phyloP scores from a whole-genome alignment of 2,329 filamentous ascomycete genomes.

The Colletotrichum chrysophilum region DNA sequence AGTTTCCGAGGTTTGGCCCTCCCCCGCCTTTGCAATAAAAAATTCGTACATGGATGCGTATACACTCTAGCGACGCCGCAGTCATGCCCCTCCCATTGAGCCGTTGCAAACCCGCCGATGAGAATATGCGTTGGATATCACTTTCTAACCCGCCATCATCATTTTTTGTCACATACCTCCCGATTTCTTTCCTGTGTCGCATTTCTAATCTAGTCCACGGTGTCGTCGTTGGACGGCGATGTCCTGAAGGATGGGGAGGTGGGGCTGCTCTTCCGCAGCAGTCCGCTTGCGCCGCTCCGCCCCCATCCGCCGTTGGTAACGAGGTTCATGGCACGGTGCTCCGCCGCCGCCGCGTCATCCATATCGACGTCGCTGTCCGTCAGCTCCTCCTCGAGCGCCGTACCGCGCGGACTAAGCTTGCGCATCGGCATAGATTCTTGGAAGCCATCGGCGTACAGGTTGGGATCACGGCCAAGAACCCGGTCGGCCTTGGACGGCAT shows the following conservation, averaged over 20 bases:
- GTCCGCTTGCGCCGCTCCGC: constrained; percentile 46
- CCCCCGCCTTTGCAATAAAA: neutral
- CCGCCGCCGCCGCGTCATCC: constrained; percentile 41
- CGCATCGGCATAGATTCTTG: constrained; percentile 48
- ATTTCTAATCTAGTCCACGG: constrained; percentile 12
- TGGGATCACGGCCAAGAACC: constrained; percentile 62
- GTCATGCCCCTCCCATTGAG: neutral
- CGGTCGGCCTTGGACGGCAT: constrained; percentile 63
- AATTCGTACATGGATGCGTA: neutral
- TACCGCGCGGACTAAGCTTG: constrained; percentile 51
- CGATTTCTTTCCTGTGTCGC: neutral
- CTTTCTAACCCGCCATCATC: neutral
- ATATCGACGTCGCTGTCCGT: constrained; percentile 37
- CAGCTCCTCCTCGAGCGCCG: constrained; percentile 47
- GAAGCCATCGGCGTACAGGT: constrained; percentile 56
- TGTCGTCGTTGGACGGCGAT: constrained; percentile 10
- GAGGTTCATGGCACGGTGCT: constrained; percentile 52
- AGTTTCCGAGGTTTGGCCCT: neutral
- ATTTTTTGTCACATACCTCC: neutral
- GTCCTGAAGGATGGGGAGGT: constrained; percentile 12
- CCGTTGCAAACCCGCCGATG: neutral
- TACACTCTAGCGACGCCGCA: constrained; percentile 3
- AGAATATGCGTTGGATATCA: constrained; percentile 12
- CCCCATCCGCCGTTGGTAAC: constrained; percentile 44
- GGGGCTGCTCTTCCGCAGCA: constrained; percentile 42